Base-by-base conservation (phyloP, 1,139 yeast species). In the Candida labiduridarum region DNA sequence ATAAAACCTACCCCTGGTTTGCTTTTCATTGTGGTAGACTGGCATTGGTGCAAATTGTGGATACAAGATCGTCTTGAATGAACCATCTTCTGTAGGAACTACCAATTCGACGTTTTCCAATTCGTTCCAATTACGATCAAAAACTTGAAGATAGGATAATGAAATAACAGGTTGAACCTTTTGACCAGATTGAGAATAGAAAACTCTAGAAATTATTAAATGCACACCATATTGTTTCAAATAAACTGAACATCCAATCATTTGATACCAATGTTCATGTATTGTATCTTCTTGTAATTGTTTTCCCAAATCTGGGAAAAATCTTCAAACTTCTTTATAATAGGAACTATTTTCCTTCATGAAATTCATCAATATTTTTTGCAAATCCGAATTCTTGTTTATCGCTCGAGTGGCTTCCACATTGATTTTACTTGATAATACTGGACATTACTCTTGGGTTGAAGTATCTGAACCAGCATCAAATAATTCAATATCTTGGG, bases 1-100 rank as follows among this genome's bases (percentile, higher is more conserved):
- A 52, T 69, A 69, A 51, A 61, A 72, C 41, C 59, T 59, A n/a
- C 53, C 52, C 2, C 59, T 53, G 2, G 56, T 51, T 18, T 58
- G 51, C n/a, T 62, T 57, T 18, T 59, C 59, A 50, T 69, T 67
- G 47, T 67, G 71, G 52, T 57, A 69, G 44, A 69, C 63, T 1
- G 78, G 78, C 33, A 73, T 61, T 10, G 70, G 68, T 16, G 73
- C 49, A 35, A 74, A 54, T n/a, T 54, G 40, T 1, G 79, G 79
- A 52, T 66, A 72, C 12, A 53, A 52, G 34, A 66, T 56, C 55
- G 14, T 22, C 16, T 35, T 44, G 46, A 40, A 51, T 1, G 18
- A 12, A 15, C 34, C 41, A 25, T 44, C 31, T 8, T 36, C 41
- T 30, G 14, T 25, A 11, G 46, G 46, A 1, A 66, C 52, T 2